phyloP scores from a whole-genome alignment of 306 rosid species.

The Cicer yamashitae region DNA sequence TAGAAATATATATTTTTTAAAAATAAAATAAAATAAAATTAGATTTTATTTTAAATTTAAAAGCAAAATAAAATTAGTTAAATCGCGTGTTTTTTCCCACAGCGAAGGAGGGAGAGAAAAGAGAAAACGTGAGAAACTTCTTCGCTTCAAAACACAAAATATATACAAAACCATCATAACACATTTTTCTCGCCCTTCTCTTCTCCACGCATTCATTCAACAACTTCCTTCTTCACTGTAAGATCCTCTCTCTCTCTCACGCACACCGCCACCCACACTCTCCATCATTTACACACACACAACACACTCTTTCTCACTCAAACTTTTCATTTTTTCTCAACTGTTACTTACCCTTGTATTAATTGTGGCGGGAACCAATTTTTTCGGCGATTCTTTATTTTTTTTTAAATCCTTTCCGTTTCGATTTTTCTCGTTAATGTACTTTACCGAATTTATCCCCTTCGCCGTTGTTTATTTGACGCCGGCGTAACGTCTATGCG shows the following conservation, averaged over 20 bases:
- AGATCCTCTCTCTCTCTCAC: constrained; percentile 42
- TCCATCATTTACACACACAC: not conserved
- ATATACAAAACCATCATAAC: constrained; percentile 38
- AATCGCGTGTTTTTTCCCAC: constrained; percentile 20
- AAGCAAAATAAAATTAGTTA: not conserved
- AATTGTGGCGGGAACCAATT: constrained; percentile 53
- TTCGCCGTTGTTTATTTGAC: not conserved
- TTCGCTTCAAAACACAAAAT: constrained; percentile 41
- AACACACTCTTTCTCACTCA: constrained; percentile 23
- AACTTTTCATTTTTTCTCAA: constrained; percentile 21
- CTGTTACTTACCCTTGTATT: constrained; percentile 13
- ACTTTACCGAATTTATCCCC: not conserved
- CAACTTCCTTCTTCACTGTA: constrained; percentile 44
- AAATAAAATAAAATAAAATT: too few species aligned
- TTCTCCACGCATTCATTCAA: constrained; percentile 44
- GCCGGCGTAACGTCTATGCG: not conserved
- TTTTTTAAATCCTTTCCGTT: not conserved
- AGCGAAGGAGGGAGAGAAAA: constrained; percentile 36
- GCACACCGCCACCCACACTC: not conserved
- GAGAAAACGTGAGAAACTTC: constrained; percentile 50
- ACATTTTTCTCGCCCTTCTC: constrained; percentile 29
- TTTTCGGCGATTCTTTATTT: constrained; percentile 24
- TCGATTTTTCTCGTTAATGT: constrained; percentile 11
- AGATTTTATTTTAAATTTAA: too few species aligned
- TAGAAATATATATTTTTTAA: too few species aligned